These are phyloP conservation scores for Cadophora sp. DNA, from an alignment of 2,329 filamentous ascomycete genomes.

Conservation along the genomic window DNA sequence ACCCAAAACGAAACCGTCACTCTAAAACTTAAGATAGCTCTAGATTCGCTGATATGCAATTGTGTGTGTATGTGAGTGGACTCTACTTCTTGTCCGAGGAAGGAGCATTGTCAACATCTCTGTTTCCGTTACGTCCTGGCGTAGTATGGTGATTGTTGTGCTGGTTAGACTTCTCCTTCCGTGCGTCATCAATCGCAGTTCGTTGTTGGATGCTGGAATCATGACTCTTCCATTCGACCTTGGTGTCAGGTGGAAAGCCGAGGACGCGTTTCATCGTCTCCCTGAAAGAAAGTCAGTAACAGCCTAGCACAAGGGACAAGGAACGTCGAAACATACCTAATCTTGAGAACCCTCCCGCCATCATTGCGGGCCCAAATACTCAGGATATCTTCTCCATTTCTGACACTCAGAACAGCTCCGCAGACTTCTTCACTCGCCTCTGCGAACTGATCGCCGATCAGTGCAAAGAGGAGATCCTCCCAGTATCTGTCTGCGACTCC, in stretches of 20 bases:
- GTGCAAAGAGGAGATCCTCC: constrained; percentile 90
- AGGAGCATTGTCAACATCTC: constrained; percentile 34
- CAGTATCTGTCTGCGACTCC: constrained; percentile 96
- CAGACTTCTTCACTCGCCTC: constrained; percentile 95
- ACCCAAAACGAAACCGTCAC: constrained; percentile 31
- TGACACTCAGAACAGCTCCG: constrained; percentile 90
- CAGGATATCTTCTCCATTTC: constrained; percentile 95
- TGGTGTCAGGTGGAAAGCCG: constrained; percentile 84
- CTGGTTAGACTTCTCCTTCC: constrained; percentile 78
- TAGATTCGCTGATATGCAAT: constrained; percentile 24
- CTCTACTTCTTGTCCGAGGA: constrained; percentile 39
- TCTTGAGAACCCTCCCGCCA: constrained; percentile 92
- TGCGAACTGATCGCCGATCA: constrained; percentile 92
- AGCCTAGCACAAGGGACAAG: neutral
- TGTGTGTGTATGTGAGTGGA: constrained; percentile 33
- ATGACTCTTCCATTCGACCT: constrained; percentile 94
- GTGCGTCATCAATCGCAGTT: constrained; percentile 87
- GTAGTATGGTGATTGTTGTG: constrained; percentile 46
- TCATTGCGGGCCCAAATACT: constrained; percentile 98
- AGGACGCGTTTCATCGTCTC: constrained; percentile 94
- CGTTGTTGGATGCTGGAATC: constrained; percentile 95
- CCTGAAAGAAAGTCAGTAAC: constrained; percentile 53
- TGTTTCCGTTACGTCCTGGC: constrained; percentile 36
- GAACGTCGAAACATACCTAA: constrained; percentile 68
- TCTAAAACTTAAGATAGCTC: constrained; percentile 22